Conservation (phyloP, 2,329 filamentous ascomycete genomes). For the Stagonosporopsis tanaceti region DNA sequence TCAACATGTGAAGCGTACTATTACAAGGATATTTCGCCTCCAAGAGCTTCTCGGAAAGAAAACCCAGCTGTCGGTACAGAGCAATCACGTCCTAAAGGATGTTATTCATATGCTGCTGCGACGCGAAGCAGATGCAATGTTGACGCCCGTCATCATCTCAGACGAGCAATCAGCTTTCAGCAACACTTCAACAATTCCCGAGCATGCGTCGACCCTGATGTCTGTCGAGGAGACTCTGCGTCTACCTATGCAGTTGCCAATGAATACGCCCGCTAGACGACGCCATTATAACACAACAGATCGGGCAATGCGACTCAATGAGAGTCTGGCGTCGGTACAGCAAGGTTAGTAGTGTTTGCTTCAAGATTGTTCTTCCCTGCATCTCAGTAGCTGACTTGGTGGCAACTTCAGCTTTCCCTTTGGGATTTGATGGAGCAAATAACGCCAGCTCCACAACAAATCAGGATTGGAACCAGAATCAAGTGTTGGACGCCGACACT, state of each 20-base stretch:
- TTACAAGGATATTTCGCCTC: slow-evolving; percentile 54
- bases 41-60: slow-evolving; percentile 44
- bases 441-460: not conserved
- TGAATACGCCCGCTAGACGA: not conserved
- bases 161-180: not conserved
- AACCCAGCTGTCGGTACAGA: slow-evolving; percentile 24
- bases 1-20: slow-evolving; percentile 54
- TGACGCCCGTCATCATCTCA: slow-evolving; percentile 6
- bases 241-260: slow-evolving; percentile 19
- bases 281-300: slow-evolving; percentile 8
- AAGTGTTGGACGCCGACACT: not conserved
- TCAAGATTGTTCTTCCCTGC: not conserved
- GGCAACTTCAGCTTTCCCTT: not conserved
- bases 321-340: slow-evolving; percentile 25
- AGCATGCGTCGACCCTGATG: slow-evolving; percentile 7
- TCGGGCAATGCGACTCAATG: slow-evolving; percentile 18
- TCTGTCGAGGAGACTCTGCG: slow-evolving; percentile 26
- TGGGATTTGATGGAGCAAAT: not conserved
- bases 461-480: not conserved
- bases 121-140: slow-evolving; percentile 26
- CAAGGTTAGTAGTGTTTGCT: slow-evolving; percentile 9
- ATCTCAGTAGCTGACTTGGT: not conserved
- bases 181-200: not conserved
- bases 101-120: slow-evolving; percentile 25
- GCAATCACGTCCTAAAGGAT: slow-evolving; percentile 25